Percentiles rank a stretch among this genome's conserved stretches.
Evolutionary conservation across 1,139 yeast species (phyloP).

Genomic region (Blastobotrys capitulatus): DNA sequence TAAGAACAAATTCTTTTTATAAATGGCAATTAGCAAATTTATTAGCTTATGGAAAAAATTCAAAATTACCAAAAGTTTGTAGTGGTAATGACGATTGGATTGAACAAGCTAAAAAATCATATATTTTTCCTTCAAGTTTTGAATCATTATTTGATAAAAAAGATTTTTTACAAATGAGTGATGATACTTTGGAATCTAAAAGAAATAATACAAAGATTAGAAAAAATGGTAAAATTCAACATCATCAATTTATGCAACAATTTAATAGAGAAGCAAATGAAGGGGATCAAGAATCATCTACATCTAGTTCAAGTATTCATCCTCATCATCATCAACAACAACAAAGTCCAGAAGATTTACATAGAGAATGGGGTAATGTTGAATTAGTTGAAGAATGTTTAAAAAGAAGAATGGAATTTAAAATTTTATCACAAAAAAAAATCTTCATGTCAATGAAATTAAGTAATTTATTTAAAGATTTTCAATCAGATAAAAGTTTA

Average conservation of each 20-base stretch:
- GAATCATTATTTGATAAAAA: neutral
- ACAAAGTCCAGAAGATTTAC: neutral
- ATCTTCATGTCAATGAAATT: slow-evolving; percentile 5
- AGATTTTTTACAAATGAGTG: neutral
- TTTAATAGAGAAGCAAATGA: too few relatives aligned
- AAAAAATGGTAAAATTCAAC: too few relatives aligned
- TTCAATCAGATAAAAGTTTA: neutral
- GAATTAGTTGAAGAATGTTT: neutral
- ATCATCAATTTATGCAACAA: too few relatives aligned
- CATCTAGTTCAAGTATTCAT: too few relatives aligned
- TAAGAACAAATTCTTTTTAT: neutral
- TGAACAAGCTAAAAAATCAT: neutral
- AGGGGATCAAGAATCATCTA: too few relatives aligned
- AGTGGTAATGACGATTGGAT: neutral
- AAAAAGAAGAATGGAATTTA: neutral
- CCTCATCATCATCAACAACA: too few relatives aligned
- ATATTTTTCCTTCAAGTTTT: neutral
- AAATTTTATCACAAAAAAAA: neutral
- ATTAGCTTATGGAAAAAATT: neutral
- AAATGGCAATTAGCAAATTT: slow-evolving; percentile 3
- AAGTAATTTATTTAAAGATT: neutral
- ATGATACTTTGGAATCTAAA: too few relatives aligned
- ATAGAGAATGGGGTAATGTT: neutral
- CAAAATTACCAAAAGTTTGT: neutral
- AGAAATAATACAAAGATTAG: too few relatives aligned